These are phyloP conservation scores for Penicillium cosmopolitanum DNA, from an alignment of 495 filamentous ascomycete species.

Conservation along the genomic window DNA sequence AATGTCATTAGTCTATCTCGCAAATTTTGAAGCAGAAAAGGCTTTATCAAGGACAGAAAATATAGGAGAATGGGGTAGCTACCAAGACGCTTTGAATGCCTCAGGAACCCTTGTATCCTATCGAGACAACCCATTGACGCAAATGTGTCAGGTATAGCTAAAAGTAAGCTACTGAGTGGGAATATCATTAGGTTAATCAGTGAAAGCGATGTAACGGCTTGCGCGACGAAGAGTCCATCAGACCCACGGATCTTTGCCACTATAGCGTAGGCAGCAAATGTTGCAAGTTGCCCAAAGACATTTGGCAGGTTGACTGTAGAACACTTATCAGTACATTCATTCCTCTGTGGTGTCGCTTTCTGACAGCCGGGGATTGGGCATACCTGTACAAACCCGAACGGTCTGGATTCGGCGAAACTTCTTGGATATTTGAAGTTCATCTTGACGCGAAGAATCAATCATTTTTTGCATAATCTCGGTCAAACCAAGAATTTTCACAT, in stretches of 20 bases:
- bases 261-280: conserved; percentile 25
- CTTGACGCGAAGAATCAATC: conserved; percentile 15
- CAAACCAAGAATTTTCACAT: conserved; percentile 24
- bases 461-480: conserved; percentile 18
- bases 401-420: conserved; percentile 18
- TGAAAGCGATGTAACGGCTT: conserved; percentile 25
- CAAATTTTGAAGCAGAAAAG: not conserved
- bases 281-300: conserved; percentile 24
- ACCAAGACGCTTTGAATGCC: conserved; percentile 15
- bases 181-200: conserved; percentile 26
- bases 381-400: conserved; percentile 20
- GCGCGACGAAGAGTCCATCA: conserved; percentile 16
- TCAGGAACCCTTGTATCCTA: conserved; percentile 27
- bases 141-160: conserved; percentile 26
- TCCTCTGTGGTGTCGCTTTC: no score
- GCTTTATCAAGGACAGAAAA: no score
- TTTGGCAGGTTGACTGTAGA: conserved; percentile 20
- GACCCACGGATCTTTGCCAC: conserved; percentile 21
- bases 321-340: not conserved
- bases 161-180: conserved; percentile 16
- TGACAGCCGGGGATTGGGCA: not conserved
- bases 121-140: conserved; percentile 26
- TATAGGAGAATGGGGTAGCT: not conserved
- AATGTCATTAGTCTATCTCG: not conserved
- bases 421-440: conserved; percentile 23